Percentiles rank a stretch among this genome's conserved stretches.
Conservation (phyloP, 2,329 filamentous ascomycete genomes). For the Cercospora sesami region DNA sequence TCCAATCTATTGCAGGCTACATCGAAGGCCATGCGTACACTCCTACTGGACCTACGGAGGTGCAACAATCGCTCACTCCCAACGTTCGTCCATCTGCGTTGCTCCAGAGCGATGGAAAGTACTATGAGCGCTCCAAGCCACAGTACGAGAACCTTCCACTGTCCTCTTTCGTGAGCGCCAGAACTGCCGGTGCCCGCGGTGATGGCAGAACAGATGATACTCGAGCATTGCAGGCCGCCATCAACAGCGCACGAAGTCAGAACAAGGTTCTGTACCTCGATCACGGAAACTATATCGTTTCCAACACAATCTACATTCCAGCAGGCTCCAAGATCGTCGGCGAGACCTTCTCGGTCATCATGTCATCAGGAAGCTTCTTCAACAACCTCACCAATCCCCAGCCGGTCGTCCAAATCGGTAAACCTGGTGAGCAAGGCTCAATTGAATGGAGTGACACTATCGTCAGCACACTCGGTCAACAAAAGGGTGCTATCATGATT, state of each 20-base stretch:
- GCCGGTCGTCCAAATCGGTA: conserved; percentile 67
- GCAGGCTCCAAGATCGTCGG: conserved; percentile 59
- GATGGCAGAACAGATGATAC: conserved; percentile 63
- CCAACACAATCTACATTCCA: conserved; percentile 66
- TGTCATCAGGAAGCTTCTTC: conserved; percentile 59
- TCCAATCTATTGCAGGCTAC: conserved; percentile 42
- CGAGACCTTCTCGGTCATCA: conserved; percentile 59
- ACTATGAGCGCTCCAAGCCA: conserved; percentile 55
- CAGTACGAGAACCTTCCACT: conserved; percentile 50
- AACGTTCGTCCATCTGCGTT: conserved; percentile 48
- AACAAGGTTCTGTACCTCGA: conserved; percentile 70
- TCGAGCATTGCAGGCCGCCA: conserved; percentile 57
- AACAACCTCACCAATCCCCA: conserved; percentile 59
- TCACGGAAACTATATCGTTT: conserved; percentile 71
- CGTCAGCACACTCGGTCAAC: conserved; percentile 65
- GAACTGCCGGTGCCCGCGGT: conserved; percentile 47
- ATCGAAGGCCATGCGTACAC: conserved; percentile 49
- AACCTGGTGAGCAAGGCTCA: conserved; percentile 61
- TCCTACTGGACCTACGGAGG: conserved; percentile 46
- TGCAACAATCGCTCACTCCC: conserved; percentile 48
- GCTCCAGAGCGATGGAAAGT: conserved; percentile 48
- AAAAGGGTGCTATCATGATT: conserved; percentile 68
- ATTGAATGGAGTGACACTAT: conserved; percentile 74
- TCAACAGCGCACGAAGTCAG: conserved; percentile 50
- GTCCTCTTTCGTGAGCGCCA: conserved; percentile 48